Evolutionary conservation across 2,329 filamentous ascomycete species (phyloP).

Genomic region (Colletotrichum siamense): DNA sequence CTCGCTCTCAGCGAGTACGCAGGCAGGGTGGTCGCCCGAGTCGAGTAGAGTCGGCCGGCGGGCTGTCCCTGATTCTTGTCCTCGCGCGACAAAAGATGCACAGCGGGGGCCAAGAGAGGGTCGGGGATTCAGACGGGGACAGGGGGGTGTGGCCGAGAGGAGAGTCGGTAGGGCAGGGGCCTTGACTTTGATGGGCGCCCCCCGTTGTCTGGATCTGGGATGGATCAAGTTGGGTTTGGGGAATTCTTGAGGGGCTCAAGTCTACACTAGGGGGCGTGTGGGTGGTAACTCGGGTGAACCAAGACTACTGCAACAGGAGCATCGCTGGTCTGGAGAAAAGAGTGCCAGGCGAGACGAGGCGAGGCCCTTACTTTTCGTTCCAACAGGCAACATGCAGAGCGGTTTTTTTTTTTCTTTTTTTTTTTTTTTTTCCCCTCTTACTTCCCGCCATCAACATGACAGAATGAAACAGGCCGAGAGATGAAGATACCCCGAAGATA

Average conservation of each 20-base stretch:
- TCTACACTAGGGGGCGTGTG: background rate
- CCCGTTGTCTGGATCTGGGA: background rate
- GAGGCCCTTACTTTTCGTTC: conserved; percentile 9
- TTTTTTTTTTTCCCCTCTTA: background rate
- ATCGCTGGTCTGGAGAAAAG: background rate
- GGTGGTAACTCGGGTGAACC: background rate
- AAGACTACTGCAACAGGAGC: background rate
- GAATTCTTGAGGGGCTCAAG: conserved; percentile 7
- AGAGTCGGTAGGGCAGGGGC: background rate
- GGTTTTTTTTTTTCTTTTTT: background rate
- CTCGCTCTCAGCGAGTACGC: background rate
- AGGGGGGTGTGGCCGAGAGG: background rate
- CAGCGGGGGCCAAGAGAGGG: conserved; percentile 8
- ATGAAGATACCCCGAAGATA: background rate
- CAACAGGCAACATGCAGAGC: background rate
- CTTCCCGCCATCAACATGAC: background rate
- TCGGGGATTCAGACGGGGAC: conserved; percentile 8
- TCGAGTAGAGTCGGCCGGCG: background rate
- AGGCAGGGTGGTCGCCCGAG: conserved; percentile 2
- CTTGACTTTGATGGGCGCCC: background rate
- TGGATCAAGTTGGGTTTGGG: conserved; percentile 1
- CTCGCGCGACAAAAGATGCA: conserved; percentile 2
- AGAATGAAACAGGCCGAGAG: background rate
- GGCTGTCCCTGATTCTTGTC: background rate
- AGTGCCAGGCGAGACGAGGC: background rate